A percentile compares a stretch with the other conserved stretches of the same genome.
Conservation (phyloP, 495 filamentous ascomycete genomes). For the Aspergillus homomorphus region DNA sequence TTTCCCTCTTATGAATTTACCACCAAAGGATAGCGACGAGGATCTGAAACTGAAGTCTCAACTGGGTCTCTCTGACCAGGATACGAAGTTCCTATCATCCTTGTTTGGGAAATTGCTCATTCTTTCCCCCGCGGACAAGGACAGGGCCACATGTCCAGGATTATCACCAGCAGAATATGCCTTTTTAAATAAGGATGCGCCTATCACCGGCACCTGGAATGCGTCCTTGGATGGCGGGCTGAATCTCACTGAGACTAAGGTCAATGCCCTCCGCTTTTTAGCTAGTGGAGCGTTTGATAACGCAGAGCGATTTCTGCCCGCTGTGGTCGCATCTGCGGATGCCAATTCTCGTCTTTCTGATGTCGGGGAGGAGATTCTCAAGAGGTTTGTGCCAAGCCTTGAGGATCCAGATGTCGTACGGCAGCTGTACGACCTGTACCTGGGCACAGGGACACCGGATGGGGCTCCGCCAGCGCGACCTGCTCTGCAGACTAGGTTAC, state of each 20-base stretch:
- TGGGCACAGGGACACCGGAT: conserved; percentile 41
- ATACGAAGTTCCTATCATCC: conserved; percentile 68
- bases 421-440: conserved; percentile 67
- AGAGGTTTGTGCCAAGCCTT: conserved; percentile 62
- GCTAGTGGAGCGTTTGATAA: conserved; percentile 82
- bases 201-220: conserved; percentile 67
- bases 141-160: conserved; percentile 58
- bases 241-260: conserved; percentile 64
- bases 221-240: conserved; percentile 57
- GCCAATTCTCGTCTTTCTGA: conserved; percentile 76
- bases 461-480: conserved; percentile 56
- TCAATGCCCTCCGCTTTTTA: conserved; percentile 65
- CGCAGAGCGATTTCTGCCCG: conserved; percentile 74
- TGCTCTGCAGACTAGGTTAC: conserved; percentile 70
- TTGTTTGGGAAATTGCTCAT: conserved; percentile 82
- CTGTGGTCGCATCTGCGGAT: conserved; percentile 78
- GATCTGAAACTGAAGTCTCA: conserved; percentile 64
- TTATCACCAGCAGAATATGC: conserved; percentile 65
- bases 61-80: conserved; percentile 64
- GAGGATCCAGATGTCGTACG: conserved; percentile 64
- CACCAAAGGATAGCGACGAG: conserved; percentile 71
- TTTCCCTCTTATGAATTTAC: conserved; percentile 67
- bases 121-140: conserved; percentile 47
- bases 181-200: conserved; percentile 60
- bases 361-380: conserved; percentile 79